phyloP scores from a whole-genome alignment of 352 stramenopile genomes.

The Globisporangium solare region DNA sequence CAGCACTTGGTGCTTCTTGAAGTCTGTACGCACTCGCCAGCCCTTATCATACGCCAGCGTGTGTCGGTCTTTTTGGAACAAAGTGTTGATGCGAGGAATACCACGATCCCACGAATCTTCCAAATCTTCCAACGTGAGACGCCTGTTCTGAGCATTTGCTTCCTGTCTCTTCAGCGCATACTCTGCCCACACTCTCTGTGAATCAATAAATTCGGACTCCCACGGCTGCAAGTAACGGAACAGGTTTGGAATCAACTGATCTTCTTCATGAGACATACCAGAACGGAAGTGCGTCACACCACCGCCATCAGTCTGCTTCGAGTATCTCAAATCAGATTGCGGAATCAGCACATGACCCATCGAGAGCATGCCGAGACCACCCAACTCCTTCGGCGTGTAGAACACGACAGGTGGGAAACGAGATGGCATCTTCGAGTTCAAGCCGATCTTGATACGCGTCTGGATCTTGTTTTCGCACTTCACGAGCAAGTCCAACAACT shows the following conservation, averaged over 20 bases:
- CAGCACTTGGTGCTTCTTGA: constrained; percentile 98
- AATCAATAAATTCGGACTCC: constrained; percentile 99
- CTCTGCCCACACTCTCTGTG: constrained; percentile 99
- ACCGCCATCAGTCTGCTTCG: constrained; percentile 97
- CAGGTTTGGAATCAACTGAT: constrained; percentile 99
- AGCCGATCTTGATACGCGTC: constrained; percentile 99
- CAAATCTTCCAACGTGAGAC: constrained; percentile 98
- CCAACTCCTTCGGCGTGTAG: constrained; percentile 99
- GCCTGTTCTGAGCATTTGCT: constrained; percentile 98
- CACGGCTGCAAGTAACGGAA: constrained; percentile 98
- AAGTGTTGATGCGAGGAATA: constrained; percentile 95
- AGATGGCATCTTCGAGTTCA: constrained; percentile 99
- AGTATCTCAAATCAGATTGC: constrained; percentile 98
- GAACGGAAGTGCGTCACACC: constrained; percentile 99
- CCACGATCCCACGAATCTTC: constrained; percentile 99
- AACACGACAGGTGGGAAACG: constrained; percentile 99
- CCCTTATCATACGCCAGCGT: constrained; percentile 99
- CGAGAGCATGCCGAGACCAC: constrained; percentile 98
- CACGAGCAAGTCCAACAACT: constrained; percentile 99
- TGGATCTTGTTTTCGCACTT: constrained; percentile 99
- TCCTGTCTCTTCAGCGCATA: constrained; percentile 99
- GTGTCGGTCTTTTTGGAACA: constrained; percentile 98
- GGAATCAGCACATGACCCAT: constrained; percentile 99
- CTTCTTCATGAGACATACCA: constrained; percentile 96
- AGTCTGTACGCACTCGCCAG: constrained; percentile 98